Evolutionary conservation across 306 rosid species (phyloP).

Genomic region (Boehmeria nivea): DNA sequence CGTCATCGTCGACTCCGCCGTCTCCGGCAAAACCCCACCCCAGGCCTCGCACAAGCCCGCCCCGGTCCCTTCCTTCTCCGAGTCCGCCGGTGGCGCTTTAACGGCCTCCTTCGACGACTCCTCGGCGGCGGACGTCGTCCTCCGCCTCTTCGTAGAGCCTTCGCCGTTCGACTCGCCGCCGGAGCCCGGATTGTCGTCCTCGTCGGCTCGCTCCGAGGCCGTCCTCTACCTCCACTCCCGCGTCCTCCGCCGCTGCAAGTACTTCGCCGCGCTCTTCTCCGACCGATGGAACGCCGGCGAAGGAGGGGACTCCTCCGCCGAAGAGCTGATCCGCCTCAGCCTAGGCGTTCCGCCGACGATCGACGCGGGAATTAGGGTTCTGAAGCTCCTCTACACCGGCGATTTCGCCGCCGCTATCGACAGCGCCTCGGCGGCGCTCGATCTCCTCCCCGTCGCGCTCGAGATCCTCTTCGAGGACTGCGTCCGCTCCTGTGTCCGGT

Average conservation of each 20-base stretch:
- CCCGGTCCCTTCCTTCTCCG: conserved; percentile 6
- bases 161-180: conserved; percentile 27
- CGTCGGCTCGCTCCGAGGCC: conserved; percentile 37
- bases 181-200: conserved; percentile 16
- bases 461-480: conserved; percentile 82
- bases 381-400: conserved; percentile 55
- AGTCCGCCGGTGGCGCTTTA: neutral
- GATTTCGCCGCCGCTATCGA: conserved; percentile 42
- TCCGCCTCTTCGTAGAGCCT: conserved; percentile 53
- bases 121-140: conserved; percentile 61
- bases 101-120: conserved; percentile 42
- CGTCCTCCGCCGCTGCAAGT: conserved; percentile 66
- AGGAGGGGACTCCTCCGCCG: neutral
- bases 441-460: conserved; percentile 74
- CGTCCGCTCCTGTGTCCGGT: conserved; percentile 55
- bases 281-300: conserved; percentile 57
- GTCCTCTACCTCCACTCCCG: conserved; percentile 61
- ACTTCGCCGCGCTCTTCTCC: conserved; percentile 75
- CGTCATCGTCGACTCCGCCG: conserved; percentile 17
- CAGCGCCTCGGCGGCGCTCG: conserved; percentile 56
- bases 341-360: conserved; percentile 47
- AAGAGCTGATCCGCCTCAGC: conserved; percentile 11
- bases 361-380: conserved; percentile 47
- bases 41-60: conserved; percentile 18
- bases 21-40: conserved; percentile 24